phyloP scores from a whole-genome alignment of 1,139 yeast genomes.

The Fermentozyma sake region DNA sequence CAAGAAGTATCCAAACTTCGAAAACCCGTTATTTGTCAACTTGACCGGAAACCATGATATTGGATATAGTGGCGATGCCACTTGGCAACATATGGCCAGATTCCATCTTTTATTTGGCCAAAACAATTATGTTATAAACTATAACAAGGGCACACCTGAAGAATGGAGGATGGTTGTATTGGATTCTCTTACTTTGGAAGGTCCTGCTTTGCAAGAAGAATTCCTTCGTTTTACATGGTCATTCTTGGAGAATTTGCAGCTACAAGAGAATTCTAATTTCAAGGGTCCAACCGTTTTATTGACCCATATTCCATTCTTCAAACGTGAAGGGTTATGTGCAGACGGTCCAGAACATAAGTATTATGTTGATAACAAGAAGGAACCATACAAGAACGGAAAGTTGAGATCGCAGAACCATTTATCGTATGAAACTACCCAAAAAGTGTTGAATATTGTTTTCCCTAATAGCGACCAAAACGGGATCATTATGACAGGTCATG shows the following conservation, averaged over 20 bases:
- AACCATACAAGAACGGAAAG: conserved; percentile 64
- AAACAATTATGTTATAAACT: conserved; percentile 76
- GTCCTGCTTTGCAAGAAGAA: conserved; percentile 79
- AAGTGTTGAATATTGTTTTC: conserved; percentile 65
- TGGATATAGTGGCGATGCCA: conserved; percentile 93
- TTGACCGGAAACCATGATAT: conserved; percentile 94
- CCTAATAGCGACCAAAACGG: conserved; percentile 62
- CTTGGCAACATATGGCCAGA: conserved; percentile 84
- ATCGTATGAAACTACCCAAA: conserved; percentile 58
- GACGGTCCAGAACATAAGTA: conserved; percentile 73
- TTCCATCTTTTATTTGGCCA: conserved; percentile 72
- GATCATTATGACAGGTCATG: conserved; percentile 88
- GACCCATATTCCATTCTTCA: conserved; percentile 88
- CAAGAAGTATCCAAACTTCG: conserved; percentile 26
- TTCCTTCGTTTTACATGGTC: conserved; percentile 66
- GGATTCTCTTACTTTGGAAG: conserved; percentile 81
- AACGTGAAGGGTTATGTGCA: conserved; percentile 71
- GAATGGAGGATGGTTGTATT: conserved; percentile 84
- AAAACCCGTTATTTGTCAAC: conserved; percentile 63
- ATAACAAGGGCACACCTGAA: conserved; percentile 55
- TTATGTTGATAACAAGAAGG: conserved; percentile 57
- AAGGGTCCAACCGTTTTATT: conserved; percentile 77
- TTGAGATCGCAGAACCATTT: conserved; percentile 88
- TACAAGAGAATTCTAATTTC: conserved; percentile 44
- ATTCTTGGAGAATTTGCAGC: conserved; percentile 56